Conservation (phyloP, 805 yeast genomes). For the Zygosaccharomyces siamensis region DNA sequence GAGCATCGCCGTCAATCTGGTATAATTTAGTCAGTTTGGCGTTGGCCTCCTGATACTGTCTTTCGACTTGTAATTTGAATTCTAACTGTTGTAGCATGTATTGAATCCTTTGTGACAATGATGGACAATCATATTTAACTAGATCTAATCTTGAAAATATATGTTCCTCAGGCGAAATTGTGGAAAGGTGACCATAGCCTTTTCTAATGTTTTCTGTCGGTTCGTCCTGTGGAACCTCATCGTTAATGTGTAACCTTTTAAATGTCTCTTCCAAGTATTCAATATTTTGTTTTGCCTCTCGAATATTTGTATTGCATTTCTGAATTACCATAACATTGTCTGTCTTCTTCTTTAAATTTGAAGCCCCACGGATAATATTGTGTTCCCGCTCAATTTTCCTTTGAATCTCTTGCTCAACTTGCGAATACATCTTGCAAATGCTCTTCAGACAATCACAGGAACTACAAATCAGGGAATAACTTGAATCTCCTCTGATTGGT, state of each 20-base stretch:
- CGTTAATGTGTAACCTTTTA: conserved; percentile 45
- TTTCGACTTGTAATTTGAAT: conserved; percentile 89
- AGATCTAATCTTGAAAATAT: conserved; percentile 68
- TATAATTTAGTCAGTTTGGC: conserved; percentile 83
- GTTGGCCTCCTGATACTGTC: conserved; percentile 88
- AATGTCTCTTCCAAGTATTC: conserved; percentile 80
- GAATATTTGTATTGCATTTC: conserved; percentile 81
- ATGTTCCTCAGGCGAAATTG: conserved; percentile 34
- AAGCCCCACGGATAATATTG: conserved; percentile 84
- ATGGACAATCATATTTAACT: conserved; percentile 88
- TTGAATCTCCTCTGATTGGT: not conserved
- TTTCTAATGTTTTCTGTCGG: conserved; percentile 3
- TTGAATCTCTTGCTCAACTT: conserved; percentile 55
- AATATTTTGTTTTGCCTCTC: conserved; percentile 88
- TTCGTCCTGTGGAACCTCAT: not conserved
- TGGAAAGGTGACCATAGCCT: conserved; percentile 36
- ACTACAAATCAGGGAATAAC: not conserved
- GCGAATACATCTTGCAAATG: conserved; percentile 9
- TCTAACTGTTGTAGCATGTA: conserved; percentile 93
- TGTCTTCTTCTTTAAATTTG: conserved; percentile 72
- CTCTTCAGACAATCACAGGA: no score
- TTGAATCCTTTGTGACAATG: conserved; percentile 89
- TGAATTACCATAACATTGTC: conserved; percentile 78
- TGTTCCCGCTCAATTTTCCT: conserved; percentile 84
- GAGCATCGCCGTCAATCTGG: conserved; percentile 85